Evolutionary conservation across 352 stramenopile species (phyloP), one percentile per base, ranked within the genome.

Genomic region (Phytopythium cucurbitacearum): DNA sequence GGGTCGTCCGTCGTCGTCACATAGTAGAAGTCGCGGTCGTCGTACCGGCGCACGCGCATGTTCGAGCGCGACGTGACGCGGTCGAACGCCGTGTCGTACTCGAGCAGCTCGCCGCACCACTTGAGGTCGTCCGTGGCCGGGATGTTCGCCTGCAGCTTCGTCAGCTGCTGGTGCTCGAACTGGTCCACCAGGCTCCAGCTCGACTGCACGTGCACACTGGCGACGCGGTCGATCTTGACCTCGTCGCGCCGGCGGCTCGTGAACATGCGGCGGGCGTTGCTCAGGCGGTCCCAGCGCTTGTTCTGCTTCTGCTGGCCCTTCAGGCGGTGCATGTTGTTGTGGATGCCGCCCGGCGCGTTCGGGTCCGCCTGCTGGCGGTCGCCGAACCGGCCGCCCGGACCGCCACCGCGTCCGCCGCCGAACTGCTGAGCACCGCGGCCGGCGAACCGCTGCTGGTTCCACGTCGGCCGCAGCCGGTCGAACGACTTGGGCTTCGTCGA

Each of bases 1-100:
- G 95, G 95, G 76, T 99, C 96, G 64, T 98, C 96, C 8, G 88
- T 98, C 15, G 95, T 98, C 12, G 94, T 98, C 36, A 98, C 93
- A 53, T 96, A 96, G 76, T 98, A 98, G 60, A 98, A 98, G 64
- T 98, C 89, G 48, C 91, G 94, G 62, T 97, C 77, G 59, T 94
- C 85, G 54, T 80, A 89, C 51, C 83, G 81, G 42, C 76, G 73
- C 53, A 96, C 69, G 33, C 85, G 78, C 44, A 76, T 74, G 59
- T 94, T 85, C 33, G 85, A 83, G 51, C 89, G 78, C 57, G 87
- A 91, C 1, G 89, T 97, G 49, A 98, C 68, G 51, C 96, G 96
- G 64, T 99, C 97, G 64, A 97, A 98, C 7, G 71, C 55, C 13
- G 96, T 85, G 68, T 99, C 96, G 73, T 98, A 99, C 68, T 96